Conservation (phyloP, 192 early-diverging fungal genomes). For the Coemansia sp. region DNA sequence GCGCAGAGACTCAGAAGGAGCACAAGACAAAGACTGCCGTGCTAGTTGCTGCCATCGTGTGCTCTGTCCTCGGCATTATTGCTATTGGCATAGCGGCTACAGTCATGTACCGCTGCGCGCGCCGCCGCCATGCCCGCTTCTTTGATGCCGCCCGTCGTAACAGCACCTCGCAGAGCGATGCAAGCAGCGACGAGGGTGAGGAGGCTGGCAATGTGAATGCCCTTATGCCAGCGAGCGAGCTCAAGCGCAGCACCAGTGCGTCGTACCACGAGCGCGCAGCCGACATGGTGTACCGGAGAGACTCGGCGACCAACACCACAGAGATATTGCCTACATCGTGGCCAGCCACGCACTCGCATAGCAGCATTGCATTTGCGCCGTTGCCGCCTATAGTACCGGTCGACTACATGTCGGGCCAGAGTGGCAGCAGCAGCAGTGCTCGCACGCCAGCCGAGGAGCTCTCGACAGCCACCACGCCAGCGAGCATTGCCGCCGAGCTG, state of each 20-base stretch:
- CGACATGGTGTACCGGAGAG: slow-evolving; percentile 1
- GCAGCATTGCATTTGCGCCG: slow-evolving; percentile 8
- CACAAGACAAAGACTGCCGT: slow-evolving; percentile 45
- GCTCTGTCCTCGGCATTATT: slow-evolving; percentile 47
- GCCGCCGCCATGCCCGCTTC: slow-evolving; percentile 24
- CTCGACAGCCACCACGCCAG: slow-evolving; percentile 25
- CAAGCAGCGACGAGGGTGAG: slow-evolving; percentile 9
- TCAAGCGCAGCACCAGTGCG: not conserved
- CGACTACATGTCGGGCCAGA: not conserved
- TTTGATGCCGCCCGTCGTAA: slow-evolving; percentile 4
- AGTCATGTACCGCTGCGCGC: slow-evolving; percentile 42
- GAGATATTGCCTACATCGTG: not conserved
- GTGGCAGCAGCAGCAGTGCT: slow-evolving; percentile 3
- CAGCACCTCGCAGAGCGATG: slow-evolving; percentile 8
- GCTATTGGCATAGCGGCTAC: slow-evolving; percentile 52
- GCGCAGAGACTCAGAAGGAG: slow-evolving; percentile 12
- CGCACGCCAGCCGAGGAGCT: slow-evolving; percentile 7
- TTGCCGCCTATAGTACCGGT: slow-evolving; percentile 2
- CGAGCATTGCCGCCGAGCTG: slow-evolving; percentile 27
- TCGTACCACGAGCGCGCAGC: too few relatives aligned
- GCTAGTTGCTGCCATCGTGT: slow-evolving; percentile 54
- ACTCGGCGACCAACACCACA: not conserved
- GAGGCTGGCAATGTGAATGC: not conserved
- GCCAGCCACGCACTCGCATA: slow-evolving; percentile 7
- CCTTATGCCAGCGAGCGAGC: not conserved